Conservation (phyloP, 352 stramenopile species). For the Blastocystis sp. region DNA sequence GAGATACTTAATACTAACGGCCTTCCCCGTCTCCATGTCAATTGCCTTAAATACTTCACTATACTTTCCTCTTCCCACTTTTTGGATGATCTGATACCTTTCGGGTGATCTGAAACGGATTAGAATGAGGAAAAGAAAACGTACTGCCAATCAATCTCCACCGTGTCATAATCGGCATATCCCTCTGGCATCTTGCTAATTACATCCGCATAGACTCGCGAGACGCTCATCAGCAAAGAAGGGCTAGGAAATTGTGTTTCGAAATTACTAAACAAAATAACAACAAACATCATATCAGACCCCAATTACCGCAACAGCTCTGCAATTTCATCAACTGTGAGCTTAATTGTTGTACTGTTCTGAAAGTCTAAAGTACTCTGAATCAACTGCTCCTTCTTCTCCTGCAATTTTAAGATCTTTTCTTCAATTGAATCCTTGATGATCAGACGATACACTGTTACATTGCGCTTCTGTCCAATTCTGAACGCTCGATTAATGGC, state of each 20-base stretch:
- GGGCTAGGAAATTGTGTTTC: background rate
- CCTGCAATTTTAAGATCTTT: constrained; percentile 83
- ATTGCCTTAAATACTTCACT: constrained; percentile 95
- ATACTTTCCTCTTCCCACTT: constrained; percentile 99
- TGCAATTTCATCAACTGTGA: constrained; percentile 49
- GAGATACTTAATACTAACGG: constrained; percentile 99
- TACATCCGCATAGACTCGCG: constrained; percentile 58
- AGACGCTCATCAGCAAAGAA: constrained; percentile 51
- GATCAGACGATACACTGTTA: constrained; percentile 84
- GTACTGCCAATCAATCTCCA: constrained; percentile 34
- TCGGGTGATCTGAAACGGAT: constrained; percentile 31
- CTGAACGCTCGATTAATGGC: constrained; percentile 87
- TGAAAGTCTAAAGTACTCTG: constrained; percentile 77
- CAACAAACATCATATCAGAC: background rate
- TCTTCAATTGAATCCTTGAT: constrained; percentile 83
- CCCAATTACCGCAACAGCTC: constrained; percentile 10
- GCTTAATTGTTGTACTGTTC: constrained; percentile 61
- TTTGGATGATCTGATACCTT: constrained; percentile 94
- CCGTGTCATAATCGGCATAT: constrained; percentile 42
- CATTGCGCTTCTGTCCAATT: constrained; percentile 79
- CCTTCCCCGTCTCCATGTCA: constrained; percentile 90
- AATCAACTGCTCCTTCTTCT: constrained; percentile 82
- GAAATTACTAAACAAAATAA: background rate
- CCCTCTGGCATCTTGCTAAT: constrained; percentile 56
- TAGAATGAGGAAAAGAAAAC: background rate